These are phyloP conservation scores for Agastache rugosa DNA, from an alignment of 257 asterid species.

Conservation along the genomic window DNA sequence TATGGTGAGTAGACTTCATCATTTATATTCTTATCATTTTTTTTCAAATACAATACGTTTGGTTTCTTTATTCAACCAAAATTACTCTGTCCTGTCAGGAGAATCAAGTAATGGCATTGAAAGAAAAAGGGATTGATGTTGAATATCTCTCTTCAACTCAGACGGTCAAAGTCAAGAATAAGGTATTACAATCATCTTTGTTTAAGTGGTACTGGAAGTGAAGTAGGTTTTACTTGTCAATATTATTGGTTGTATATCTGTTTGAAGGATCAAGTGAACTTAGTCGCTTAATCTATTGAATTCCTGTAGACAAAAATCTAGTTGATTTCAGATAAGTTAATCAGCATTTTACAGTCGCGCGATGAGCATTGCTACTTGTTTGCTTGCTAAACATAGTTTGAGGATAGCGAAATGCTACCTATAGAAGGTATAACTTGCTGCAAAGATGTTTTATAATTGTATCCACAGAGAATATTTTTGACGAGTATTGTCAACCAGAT, in stretches of 20 bases:
- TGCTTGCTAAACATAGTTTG: no score
- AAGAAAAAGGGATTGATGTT: slow-evolving; percentile 83
- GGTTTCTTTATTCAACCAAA: slow-evolving; percentile 23
- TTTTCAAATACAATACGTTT: background rate
- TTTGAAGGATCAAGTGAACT: slow-evolving; percentile 17
- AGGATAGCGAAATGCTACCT: no score
- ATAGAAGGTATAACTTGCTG: no score
- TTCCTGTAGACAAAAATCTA: background rate
- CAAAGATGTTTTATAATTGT: no score
- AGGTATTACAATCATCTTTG: slow-evolving; percentile 51
- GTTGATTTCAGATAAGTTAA: slow-evolving; percentile 8
- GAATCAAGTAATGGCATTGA: slow-evolving; percentile 86
- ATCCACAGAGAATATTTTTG: no score
- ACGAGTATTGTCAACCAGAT: no score
- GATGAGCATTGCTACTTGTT: background rate
- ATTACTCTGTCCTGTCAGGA: slow-evolving; percentile 52
- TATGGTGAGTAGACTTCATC: slow-evolving; percentile 61
- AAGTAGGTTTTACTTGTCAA: background rate
- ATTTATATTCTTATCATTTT: slow-evolving; percentile 10
- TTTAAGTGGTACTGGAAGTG: slow-evolving; percentile 26
- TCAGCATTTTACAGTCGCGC: background rate
- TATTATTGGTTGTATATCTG: slow-evolving; percentile 2
- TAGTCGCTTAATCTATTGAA: slow-evolving; percentile 24
- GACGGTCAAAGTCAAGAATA: slow-evolving; percentile 63
- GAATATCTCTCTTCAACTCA: slow-evolving; percentile 96